Percentiles rank a stretch among this genome's conserved stretches.
phyloP scores from a whole-genome alignment of 1,139 yeast genomes.

The Nakaseomyces bracarensis region DNA sequence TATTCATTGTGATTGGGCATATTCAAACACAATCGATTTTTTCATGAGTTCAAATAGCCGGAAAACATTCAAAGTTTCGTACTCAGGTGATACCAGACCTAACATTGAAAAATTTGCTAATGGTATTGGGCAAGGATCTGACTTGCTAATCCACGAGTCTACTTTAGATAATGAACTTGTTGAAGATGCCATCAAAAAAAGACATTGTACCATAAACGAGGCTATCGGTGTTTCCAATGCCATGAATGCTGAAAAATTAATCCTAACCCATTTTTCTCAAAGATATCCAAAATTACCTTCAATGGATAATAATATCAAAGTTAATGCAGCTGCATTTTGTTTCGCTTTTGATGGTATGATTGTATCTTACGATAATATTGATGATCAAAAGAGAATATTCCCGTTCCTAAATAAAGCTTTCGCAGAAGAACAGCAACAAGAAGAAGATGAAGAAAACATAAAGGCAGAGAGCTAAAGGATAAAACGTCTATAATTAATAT shows the following conservation, averaged over 20 bases:
- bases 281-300: slow-evolving; percentile 66
- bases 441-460: slow-evolving; percentile 16
- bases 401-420: slow-evolving; percentile 28
- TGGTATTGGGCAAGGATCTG: slow-evolving; percentile 58
- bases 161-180: slow-evolving; percentile 73
- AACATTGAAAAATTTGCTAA: slow-evolving; percentile 47
- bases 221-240: slow-evolving; percentile 62
- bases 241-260: slow-evolving; percentile 65
- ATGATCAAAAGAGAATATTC: slow-evolving; percentile 30
- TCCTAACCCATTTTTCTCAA: slow-evolving; percentile 88
- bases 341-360: slow-evolving; percentile 61
- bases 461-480: not conserved
- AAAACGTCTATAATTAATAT: not conserved
- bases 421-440: slow-evolving; percentile 26
- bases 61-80: slow-evolving; percentile 56
- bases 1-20: slow-evolving; percentile 77
- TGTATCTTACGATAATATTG: slow-evolving; percentile 38
- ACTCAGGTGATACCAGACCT: slow-evolving; percentile 95
- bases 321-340: slow-evolving; percentile 33
- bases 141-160: slow-evolving; percentile 84
- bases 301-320: slow-evolving; percentile 25
- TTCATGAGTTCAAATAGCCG: slow-evolving; percentile 26
- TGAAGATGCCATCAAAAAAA: slow-evolving; percentile 75
- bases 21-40: slow-evolving; percentile 57
- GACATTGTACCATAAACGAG: slow-evolving; percentile 86